Base-by-base conservation (phyloP, 2,329 filamentous ascomycete species). In the Aspergillus piperis region DNA sequence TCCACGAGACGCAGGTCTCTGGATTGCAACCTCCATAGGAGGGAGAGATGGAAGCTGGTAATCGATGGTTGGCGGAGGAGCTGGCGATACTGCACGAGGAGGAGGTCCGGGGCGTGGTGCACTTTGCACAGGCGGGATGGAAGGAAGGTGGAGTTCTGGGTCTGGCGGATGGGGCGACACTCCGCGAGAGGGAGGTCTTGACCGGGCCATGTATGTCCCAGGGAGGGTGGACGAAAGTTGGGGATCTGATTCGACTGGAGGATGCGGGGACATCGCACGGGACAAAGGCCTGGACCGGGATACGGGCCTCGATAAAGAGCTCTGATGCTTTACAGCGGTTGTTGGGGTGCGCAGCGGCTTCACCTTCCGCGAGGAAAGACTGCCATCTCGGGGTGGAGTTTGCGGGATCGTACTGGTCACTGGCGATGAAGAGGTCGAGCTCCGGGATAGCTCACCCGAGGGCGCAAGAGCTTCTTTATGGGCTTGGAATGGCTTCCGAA, bases 401-500 rank as follows among this genome's bases (percentile, higher is more conserved):
- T 72, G 72, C 8, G 76, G 74, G 48, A 75, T 73, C 4, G 71
- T 70, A 57, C 71, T 72, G 41, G 72, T 71, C 13, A 77, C 64
- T 63, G 78, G 65, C 73, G 81, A 72, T 11, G 70, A 50, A 2
- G 66, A 67, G 3, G 68, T 67, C 41, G 65, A 68, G 57, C 67
- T 70, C 32, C 71, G 68, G 23, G 75, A 68, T 19, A 73, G 65
- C 21, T 74, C 71, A 6, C 71, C 71, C 10, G 72, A 70, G 5
- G 79, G 79, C n/a, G 77, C 72, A 55, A 78, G 65, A n/a, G 75
- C 78, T 65, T 79, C 76, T 59, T 77, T 80, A 70, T 88, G 87
- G n/a, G 86, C 86, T 62, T 86, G 85, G 66, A 88, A 89, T 4
- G 86, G 86, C 70, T 87, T 88, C 63, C 86, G 76, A 70, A 86